Conservation (phyloP, 441 rosid species). For the Corymbia citriodora region DNA sequence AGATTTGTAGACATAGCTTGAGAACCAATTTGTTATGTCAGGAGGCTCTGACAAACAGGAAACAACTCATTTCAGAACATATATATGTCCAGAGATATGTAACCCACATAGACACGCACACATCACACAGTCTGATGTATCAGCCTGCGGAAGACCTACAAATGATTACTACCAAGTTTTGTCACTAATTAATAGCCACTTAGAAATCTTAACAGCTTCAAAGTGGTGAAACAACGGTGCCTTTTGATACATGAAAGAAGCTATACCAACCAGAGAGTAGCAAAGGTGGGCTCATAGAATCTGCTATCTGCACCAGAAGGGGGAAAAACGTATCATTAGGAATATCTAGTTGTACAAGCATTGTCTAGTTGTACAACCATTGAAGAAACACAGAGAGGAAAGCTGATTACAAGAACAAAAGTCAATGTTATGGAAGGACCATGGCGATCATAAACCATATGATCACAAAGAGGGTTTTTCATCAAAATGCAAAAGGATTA, state of each 20-base stretch:
- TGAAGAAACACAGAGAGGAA: background rate
- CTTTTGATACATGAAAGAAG: background rate
- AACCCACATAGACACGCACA: background rate
- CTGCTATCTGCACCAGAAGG: background rate
- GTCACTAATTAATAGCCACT: background rate
- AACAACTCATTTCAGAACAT: constrained; percentile 7
- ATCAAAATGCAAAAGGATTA: background rate
- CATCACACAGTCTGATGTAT: background rate
- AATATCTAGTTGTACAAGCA: background rate
- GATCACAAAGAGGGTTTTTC: background rate
- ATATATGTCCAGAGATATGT: background rate
- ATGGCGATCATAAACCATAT: background rate
- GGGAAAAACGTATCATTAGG: background rate
- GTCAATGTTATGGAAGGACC: background rate
- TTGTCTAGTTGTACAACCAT: background rate
- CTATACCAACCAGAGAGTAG: background rate
- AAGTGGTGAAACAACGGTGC: background rate
- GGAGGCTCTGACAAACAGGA: constrained; percentile 1
- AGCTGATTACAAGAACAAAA: background rate
- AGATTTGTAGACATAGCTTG: constrained; percentile 11
- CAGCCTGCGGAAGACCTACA: background rate
- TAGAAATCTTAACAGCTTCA: background rate
- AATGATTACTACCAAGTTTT: background rate
- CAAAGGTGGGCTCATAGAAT: background rate
- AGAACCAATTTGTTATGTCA: background rate